Conservation (phyloP, 2,329 filamentous ascomycete species). For the Bipolaris zeicola region DNA sequence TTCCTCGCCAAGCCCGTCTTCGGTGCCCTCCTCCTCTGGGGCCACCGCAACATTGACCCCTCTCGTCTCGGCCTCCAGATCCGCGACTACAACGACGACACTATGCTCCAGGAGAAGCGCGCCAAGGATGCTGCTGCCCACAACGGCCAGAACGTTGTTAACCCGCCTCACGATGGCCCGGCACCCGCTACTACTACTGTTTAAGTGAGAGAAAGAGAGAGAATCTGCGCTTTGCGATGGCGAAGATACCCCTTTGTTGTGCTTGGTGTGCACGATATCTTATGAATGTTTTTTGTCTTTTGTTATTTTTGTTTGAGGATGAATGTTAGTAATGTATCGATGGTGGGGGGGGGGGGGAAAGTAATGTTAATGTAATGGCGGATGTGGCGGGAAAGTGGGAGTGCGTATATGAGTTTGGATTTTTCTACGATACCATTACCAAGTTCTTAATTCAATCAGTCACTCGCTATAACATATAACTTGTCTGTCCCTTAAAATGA, state of each 20-base stretch:
- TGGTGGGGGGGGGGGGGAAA: too few species aligned
- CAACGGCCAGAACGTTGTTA: slow-evolving; percentile 3
- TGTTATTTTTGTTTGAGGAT: too few species aligned
- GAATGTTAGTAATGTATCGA: too few species aligned
- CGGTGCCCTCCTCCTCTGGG: slow-evolving; percentile 64
- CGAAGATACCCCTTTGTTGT: too few species aligned
- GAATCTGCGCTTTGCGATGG: too few species aligned
- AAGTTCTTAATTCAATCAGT: neutral
- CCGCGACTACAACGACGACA: slow-evolving; percentile 54
- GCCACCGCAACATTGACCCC: slow-evolving; percentile 67
- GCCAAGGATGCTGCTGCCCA: neutral
- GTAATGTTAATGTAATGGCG: neutral
- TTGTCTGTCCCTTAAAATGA: too few species aligned
- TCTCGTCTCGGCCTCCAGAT: slow-evolving; percentile 60
- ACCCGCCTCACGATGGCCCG: neutral
- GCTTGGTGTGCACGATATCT: too few species aligned
- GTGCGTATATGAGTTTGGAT: neutral
- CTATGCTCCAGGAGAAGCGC: slow-evolving; percentile 29
- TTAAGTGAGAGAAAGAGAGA: neutral
- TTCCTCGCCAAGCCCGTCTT: slow-evolving; percentile 69
- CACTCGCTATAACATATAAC: neutral
- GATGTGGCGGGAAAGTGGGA: neutral
- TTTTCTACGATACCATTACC: neutral
- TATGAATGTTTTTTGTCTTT: too few species aligned
- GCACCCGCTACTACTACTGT: neutral